Conservation (phyloP, 2,329 filamentous ascomycete genomes). For the Hirsutella thompsonii region DNA sequence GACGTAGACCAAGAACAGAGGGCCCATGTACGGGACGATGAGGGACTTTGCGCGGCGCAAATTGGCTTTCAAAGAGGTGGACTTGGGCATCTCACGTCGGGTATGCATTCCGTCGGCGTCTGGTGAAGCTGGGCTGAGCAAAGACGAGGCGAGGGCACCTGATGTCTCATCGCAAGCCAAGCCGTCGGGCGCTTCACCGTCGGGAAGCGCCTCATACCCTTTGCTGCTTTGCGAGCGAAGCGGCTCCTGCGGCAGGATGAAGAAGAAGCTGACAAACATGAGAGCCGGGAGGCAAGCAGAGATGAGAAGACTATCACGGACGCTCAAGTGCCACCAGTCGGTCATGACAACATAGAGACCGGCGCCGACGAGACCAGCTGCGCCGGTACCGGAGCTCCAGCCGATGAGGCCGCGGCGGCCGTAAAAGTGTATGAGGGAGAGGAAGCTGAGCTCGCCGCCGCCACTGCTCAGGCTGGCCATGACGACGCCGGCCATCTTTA, state of each 20-base stretch:
- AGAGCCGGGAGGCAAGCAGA: conserved; percentile 68
- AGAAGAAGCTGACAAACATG: conserved; percentile 81
- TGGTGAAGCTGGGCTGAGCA: conserved; percentile 31
- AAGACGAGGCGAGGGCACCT: conserved; percentile 30
- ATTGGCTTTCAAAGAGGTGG: conserved; percentile 29
- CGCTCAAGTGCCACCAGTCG: conserved; percentile 62
- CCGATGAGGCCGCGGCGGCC: conserved; percentile 75
- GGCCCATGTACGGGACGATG: conserved; percentile 76
- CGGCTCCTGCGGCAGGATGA: conserved; percentile 57
- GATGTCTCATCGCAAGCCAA: conserved; percentile 21
- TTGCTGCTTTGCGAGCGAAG: conserved; percentile 33
- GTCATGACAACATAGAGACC: conserved; percentile 81
- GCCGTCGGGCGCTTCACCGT: conserved; percentile 24
- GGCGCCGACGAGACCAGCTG: conserved; percentile 74
- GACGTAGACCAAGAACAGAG: conserved; percentile 82
- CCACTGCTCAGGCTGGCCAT: conserved; percentile 78
- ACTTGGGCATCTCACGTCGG: conserved; percentile 8
- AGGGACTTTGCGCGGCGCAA: conserved; percentile 56
- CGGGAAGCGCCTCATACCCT: conserved; percentile 41
- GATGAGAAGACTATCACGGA: conserved; percentile 60
- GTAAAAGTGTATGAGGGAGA: conserved; percentile 88
- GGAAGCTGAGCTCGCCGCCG: conserved; percentile 78
- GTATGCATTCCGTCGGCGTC: conserved; percentile 26
- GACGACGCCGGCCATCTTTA: conserved; percentile 72
- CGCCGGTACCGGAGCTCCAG: conserved; percentile 88